Conservation (phyloP, 768 basidiomycete genomes). For the Cystofilobasidium bisporidii region DNA sequence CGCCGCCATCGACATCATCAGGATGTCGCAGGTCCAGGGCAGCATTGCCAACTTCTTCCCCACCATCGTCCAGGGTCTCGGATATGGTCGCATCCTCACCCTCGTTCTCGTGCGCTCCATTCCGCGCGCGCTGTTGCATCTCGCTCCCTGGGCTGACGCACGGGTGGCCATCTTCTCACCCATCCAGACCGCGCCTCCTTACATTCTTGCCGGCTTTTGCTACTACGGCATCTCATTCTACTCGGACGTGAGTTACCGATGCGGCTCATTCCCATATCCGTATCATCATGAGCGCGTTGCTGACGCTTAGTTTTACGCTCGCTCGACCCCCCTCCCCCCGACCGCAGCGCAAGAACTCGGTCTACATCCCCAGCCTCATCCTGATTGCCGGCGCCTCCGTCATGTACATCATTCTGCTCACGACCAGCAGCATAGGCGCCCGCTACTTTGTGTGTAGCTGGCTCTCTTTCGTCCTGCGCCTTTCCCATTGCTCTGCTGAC, state of each 20-base stretch:
- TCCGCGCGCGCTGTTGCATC: not conserved
- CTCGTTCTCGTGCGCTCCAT: conserved; percentile 32
- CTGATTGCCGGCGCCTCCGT: conserved; percentile 28
- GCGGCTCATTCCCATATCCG: too few species aligned
- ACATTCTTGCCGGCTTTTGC: conserved; percentile 30
- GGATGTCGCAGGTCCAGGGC: conserved; percentile 9
- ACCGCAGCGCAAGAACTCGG: conserved; percentile 26
- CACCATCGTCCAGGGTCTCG: conserved; percentile 33
- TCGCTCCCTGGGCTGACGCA: too few species aligned
- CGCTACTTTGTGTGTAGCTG: conserved; percentile 31
- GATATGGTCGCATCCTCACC: conserved; percentile 34
- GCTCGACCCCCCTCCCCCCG: not conserved
- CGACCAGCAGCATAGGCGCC: conserved; percentile 31
- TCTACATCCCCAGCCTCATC: conserved; percentile 32
- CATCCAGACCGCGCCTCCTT: not conserved
- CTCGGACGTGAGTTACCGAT: conserved; percentile 10
- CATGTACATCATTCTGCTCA: conserved; percentile 34
- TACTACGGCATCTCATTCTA: conserved; percentile 30
- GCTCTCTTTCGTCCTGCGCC: not conserved
- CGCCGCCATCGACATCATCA: too few species aligned
- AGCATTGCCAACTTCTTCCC: conserved; percentile 21
- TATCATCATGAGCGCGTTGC: not conserved
- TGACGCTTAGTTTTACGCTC: conserved; percentile 12
- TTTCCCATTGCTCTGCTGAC: not conserved
- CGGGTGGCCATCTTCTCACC: too few species aligned